Base-by-base conservation (phyloP, 2,329 filamentous ascomycete genomes). In the Talaromyces pinophilus region DNA sequence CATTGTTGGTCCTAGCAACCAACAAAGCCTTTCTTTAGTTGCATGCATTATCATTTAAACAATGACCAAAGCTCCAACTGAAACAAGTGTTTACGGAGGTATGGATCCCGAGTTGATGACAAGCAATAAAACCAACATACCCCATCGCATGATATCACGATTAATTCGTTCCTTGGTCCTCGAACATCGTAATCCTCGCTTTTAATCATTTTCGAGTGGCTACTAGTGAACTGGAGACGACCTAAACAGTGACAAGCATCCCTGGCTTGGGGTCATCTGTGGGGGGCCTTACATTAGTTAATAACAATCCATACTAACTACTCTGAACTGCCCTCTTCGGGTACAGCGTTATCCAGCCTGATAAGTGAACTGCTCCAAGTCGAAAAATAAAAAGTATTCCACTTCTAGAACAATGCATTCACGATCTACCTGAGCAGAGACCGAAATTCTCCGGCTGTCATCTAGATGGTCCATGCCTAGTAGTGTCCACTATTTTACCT, bases 221-320 rank as follows among this genome's bases (percentile, higher is more conserved):
- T 25, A 10, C 8, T 22, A 40, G 25, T 40, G 11, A 38, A 19
- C 19, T 6, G 13, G 4, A 50, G 22, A 50, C 46, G 19, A 28
- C 8, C 25, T 19, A 19, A 33, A 2, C 13, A 48, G n/a, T 30
- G 25, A 33, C 19, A 25, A 38, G 19, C 50, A 54, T 54, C 50
- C 44, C 60, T 35, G 60, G 22, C 46, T 54, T 40, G 46, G 33
- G 15, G 60, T 54, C 60, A 40, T 48, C 30, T 62, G 46, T 38
- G 46, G 60, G 60, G 50, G 60, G 60, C 60, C 60, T 62, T 40
- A 50, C 44, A 62, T 38, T 7, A 15, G 28, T 54, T 48, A 40
- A 28, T 38, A 40, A 40, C n/a, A 35, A 10, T 13, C 60, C 52
- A 35, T 13, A 19, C 10, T 54, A 54, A 35, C 3, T 38, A 38